Base-by-base conservation (phyloP, 805 yeast species). In the Candida krabiensis region DNA sequence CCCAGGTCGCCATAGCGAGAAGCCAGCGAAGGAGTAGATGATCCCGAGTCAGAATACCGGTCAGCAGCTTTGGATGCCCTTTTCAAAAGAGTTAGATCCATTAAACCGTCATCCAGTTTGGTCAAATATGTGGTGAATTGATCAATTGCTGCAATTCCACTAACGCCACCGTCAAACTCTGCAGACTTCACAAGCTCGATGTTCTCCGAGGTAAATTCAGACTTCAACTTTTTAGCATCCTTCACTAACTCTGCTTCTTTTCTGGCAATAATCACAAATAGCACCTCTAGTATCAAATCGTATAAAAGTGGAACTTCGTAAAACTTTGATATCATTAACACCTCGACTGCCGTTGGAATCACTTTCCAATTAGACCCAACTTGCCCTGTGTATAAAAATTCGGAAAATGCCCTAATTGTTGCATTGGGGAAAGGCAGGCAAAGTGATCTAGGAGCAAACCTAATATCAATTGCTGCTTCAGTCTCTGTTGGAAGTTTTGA, bases 301-400 rank as follows among this genome's bases (percentile, higher is more conserved):
- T 81, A 82, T 19, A 86, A 63, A 35, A 85, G 61, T 2, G 91
- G 90, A 17, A 85, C 70, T 43, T 81, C 82, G 53, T 79, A 83
- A 43, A 77, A 70, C 49, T 81, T 80, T 2, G 90, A 71, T 52
- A 81, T 69, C 23, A 79, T 57, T 47, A 84, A 64, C 32, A 80
- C 69, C 47, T 83, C 88, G 27, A 83, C 66, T 0, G 84, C 75
- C 0, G 85, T 79, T 0, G 93, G 91, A 2, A 75, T 67, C 27
- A 85, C 60, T n/a, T 71, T 61, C 91, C 91, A 84, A 49, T 75
- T 80, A 37, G 81, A 77, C 18, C 87, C 87, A 16, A 86, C 76
- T 58, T 84, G 89, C 1, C 93, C 95, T 4, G 90, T 85, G 52
- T 81, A 83, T 38, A 86, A 66, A 56, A 79, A 86, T 53, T 85